phyloP scores from a whole-genome alignment of 2,329 filamentous ascomycete species.

The Diaporthe sp. region DNA sequence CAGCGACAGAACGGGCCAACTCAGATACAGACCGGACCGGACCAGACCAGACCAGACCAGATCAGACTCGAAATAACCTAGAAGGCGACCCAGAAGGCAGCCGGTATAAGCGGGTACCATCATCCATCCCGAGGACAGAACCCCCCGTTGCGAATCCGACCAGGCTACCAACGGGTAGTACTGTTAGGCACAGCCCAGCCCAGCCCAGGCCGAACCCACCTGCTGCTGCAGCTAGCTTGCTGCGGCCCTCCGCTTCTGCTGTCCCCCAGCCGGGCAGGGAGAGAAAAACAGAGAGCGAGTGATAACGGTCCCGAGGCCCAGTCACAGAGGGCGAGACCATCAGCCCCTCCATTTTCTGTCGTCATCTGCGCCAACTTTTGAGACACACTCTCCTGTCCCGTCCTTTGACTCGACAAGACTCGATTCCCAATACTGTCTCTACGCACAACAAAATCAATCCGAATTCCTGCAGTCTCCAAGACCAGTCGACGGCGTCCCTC shows the following conservation, averaged over 20 bases:
- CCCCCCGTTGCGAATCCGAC: conserved; percentile 16
- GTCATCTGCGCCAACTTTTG: conserved; percentile 43
- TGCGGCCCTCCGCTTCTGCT: conserved; percentile 15
- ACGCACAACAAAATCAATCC: background rate
- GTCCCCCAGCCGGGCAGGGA: conserved; percentile 16
- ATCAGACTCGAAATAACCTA: conserved; percentile 20
- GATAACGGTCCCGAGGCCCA: conserved; percentile 31
- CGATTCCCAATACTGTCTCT: background rate
- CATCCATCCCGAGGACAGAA: conserved; percentile 4
- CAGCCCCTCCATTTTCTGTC: conserved; percentile 42
- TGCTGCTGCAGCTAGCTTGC: conserved; percentile 28
- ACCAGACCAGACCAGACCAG: background rate
- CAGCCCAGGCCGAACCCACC: conserved; percentile 24
- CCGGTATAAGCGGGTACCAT: conserved; percentile 14
- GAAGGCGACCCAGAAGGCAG: conserved; percentile 14
- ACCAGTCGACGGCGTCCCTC: background rate
- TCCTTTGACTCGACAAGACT: conserved; percentile 24
- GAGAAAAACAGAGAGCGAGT: conserved; percentile 8
- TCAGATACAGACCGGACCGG: background rate
- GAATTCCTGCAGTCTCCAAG: background rate
- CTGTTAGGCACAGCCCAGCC: conserved; percentile 17
- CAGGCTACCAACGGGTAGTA: conserved; percentile 8
- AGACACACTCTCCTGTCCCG: conserved; percentile 6
- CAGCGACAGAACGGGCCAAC: conserved; percentile 6
- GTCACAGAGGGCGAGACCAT: conserved; percentile 30